Base-by-base conservation (phyloP, 208 protist species). In the Vickermania spadyakhi region DNA sequence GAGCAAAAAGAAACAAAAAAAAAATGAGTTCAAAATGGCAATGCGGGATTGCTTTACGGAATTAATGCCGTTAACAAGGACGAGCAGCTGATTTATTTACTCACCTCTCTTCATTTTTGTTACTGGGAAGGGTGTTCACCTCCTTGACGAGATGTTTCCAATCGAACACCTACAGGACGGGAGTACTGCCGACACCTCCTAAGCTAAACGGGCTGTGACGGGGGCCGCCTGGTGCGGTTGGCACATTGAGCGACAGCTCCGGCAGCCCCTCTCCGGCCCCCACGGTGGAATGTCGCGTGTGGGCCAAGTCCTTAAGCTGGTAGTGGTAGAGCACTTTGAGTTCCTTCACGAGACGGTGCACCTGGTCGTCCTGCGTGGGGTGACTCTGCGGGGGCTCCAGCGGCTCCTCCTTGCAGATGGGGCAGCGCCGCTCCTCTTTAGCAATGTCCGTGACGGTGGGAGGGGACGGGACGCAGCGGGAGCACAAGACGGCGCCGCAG, bases 401-500 rank as follows among this genome's bases (percentile, higher is more conserved):
- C 41, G 86, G 86, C 58, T 79, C 73, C 69, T 93, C 86, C 0
- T 66, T 58, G 67, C 86, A 93, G 5, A 84, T 58, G 0, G 69
- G 70, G 50, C 86, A 93, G 2, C 68, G 27, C 7, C 72, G 67
- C 27, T 77, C 70, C 18, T 68, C 58, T 22, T 58, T 63, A 26
- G 73, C 52, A 1, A 75, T 73, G 3, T 60, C 70, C 22, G 72
- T 66, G 3, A 75, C 67, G 0, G 71, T 73, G 3, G 75, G 72
- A 1, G 79, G 73, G 13, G 77, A 76, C 0, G 86, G 81, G 23
- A 69, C 74, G 63, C 86, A 93, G 11, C 55, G 42, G 25, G 68
- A 36, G 62, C 86, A 93, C 28, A 93, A 21, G 41, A 89, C 60
- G 2, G 73, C 72, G n/a, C 79, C 86, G 58, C 86, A 93, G 66